Percentiles rank a stretch among this genome's conserved stretches.
Evolutionary conservation across 305 asterid genomes (phyloP).

Genomic region (Andrographis paniculata): DNA sequence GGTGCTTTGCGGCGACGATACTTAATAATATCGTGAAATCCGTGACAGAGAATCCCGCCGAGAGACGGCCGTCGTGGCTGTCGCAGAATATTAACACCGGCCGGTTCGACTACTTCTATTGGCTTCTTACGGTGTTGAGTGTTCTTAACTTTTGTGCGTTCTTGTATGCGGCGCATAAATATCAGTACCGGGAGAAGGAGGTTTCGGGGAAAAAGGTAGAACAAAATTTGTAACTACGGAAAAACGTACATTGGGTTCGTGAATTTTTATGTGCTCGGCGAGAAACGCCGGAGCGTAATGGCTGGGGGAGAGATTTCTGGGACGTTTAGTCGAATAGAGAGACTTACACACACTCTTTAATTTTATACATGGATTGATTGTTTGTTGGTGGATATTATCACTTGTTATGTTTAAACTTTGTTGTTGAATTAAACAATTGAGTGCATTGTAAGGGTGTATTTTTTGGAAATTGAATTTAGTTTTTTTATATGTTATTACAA

Average conservation of each 20-base stretch:
- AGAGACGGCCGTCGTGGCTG: constrained; percentile 68
- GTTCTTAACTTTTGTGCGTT: constrained; percentile 68
- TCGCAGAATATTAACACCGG: constrained; percentile 90
- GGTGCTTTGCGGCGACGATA: constrained; percentile 83
- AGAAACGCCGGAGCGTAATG: not conserved
- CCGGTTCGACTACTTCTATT: constrained; percentile 73
- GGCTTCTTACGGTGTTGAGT: constrained; percentile 81
- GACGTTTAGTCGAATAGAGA: too few relatives aligned
- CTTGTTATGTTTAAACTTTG: too few relatives aligned
- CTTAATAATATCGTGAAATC: constrained; percentile 75
- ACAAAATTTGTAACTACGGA: constrained; percentile 23
- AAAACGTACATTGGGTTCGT: constrained; percentile 15
- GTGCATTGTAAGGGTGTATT: too few relatives aligned
- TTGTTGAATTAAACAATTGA: too few relatives aligned
- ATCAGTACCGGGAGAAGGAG: constrained; percentile 67
- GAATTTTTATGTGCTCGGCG: not conserved
- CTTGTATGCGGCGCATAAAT: constrained; percentile 63
- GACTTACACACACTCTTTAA: too few relatives aligned
- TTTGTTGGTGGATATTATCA: too few relatives aligned
- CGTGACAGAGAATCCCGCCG: constrained; percentile 44
- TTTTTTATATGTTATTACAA: too few relatives aligned
- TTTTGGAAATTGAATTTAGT: too few relatives aligned
- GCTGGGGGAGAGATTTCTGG: too few relatives aligned
- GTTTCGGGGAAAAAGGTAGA: constrained; percentile 27
- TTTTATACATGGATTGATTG: too few relatives aligned